Evolutionary conservation across 495 filamentous ascomycete genomes (phyloP).

Genomic region (Talaromyces ruber): DNA sequence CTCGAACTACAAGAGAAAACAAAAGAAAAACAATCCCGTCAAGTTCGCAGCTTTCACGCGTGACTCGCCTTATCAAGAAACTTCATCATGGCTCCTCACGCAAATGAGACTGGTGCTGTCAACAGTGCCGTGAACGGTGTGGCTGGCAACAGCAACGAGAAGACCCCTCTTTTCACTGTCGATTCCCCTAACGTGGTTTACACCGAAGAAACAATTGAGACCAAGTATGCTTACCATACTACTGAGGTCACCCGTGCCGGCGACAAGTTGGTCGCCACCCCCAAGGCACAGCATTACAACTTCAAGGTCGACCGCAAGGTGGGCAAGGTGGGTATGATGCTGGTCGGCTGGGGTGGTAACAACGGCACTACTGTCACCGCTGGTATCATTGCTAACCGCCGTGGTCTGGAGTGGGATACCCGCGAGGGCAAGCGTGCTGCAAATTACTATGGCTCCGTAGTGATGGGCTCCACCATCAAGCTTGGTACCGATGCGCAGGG

Average conservation of each 20-base stretch:
- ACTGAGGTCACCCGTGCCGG: constrained; percentile 67
- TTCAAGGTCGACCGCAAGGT: constrained; percentile 96
- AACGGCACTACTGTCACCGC: constrained; percentile 96
- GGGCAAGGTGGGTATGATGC: constrained; percentile 91
- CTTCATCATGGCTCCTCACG: constrained; percentile 83
- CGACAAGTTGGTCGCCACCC: constrained; percentile 75
- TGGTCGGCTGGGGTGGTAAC: constrained; percentile 98
- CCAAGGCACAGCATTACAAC: constrained; percentile 85
- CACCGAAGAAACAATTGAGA: constrained; percentile 78
- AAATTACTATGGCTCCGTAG: constrained; percentile 96
- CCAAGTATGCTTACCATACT: constrained; percentile 94
- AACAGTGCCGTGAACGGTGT: constrained; percentile 67
- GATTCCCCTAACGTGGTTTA: constrained; percentile 90
- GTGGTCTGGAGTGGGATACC: constrained; percentile 81
- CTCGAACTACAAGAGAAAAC: constrained; percentile 16
- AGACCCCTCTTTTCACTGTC: constrained; percentile 68
- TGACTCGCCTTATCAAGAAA: constrained; percentile 3
- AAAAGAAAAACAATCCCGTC: constrained; percentile 15
- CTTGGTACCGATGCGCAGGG: constrained; percentile 81
- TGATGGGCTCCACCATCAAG: constrained; percentile 97
- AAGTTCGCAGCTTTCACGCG: background rate
- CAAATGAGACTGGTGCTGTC: constrained; percentile 51
- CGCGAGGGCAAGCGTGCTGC: constrained; percentile 74
- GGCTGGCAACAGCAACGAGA: constrained; percentile 28
- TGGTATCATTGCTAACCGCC: constrained; percentile 93